Percentiles rank a stretch among this genome's conserved stretches.
Conservation (phyloP, 2,329 filamentous ascomycete genomes). For the Pestalotiopsis sp. region DNA sequence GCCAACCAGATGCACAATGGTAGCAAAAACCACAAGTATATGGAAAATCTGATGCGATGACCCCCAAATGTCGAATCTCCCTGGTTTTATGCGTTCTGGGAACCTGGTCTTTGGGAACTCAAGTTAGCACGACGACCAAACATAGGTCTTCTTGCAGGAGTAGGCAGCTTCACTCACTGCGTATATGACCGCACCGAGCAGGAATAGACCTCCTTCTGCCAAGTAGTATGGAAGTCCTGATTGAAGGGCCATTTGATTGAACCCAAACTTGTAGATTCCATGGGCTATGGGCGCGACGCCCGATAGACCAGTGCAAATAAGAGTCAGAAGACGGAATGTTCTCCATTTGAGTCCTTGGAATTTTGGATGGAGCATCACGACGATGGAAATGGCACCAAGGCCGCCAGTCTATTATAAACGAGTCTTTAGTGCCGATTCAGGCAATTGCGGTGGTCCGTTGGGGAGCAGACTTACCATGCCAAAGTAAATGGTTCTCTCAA, state of each 20-base stretch:
- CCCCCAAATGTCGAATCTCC: slow-evolving; percentile 44
- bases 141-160: background rate
- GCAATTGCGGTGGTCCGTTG: background rate
- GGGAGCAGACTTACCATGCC: slow-evolving; percentile 30
- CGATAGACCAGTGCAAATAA: slow-evolving; percentile 39
- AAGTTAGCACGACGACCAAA: background rate
- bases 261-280: slow-evolving; percentile 37
- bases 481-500: slow-evolving; percentile 34
- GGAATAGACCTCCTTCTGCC: slow-evolving; percentile 36
- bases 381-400: slow-evolving; percentile 33
- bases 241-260: slow-evolving; percentile 38
- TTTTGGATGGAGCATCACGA: slow-evolving; percentile 36
- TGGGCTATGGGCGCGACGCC: slow-evolving; percentile 41
- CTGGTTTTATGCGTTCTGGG: slow-evolving; percentile 43
- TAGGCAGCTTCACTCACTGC: slow-evolving; percentile 31
- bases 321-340: slow-evolving; percentile 35
- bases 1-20: slow-evolving; percentile 39
- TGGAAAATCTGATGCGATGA: slow-evolving; percentile 50
- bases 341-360: slow-evolving; percentile 38
- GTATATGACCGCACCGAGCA: slow-evolving; percentile 40
- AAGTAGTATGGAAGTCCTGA: slow-evolving; percentile 42
- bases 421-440: background rate
- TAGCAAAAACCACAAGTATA: slow-evolving; percentile 42
- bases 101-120: slow-evolving; percentile 35
- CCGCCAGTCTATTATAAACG: slow-evolving; percentile 30